Conservation (phyloP, 345 rosid genomes). For the Brassica incana region DNA sequence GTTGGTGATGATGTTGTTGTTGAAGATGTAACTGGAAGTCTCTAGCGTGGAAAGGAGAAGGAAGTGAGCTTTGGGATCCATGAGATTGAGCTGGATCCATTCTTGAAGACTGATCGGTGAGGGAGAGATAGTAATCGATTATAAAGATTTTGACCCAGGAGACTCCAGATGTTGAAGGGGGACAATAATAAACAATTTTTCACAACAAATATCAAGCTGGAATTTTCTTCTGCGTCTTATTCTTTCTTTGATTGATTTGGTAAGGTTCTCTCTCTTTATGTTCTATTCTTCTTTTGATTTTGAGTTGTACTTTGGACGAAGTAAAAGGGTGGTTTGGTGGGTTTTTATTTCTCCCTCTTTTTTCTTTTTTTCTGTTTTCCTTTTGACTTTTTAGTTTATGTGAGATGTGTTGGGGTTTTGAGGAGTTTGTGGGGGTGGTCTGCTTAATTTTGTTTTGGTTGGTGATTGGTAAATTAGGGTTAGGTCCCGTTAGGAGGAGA, state of each 20-base stretch:
- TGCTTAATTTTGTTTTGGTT: conserved; percentile 30
- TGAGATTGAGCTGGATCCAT: conserved; percentile 91
- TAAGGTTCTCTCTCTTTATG: conserved; percentile 13
- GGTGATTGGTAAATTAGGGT: conserved; percentile 29
- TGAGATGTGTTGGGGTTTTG: conserved; percentile 34
- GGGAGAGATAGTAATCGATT: conserved; percentile 15
- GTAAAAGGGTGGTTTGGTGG: conserved; percentile 40
- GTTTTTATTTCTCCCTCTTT: conserved; percentile 18
- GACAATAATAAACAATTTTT: conserved; percentile 21
- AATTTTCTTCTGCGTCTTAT: conserved; percentile 17
- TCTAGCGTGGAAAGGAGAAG: conserved; percentile 89
- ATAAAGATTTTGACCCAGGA: conserved; percentile 24
- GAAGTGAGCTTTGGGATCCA: conserved; percentile 68
- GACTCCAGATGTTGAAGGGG: conserved; percentile 3
- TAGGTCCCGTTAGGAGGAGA: conserved; percentile 1
- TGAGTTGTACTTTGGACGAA: conserved; percentile 37
- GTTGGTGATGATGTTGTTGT: conserved; percentile 35
- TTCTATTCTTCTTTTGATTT: conserved; percentile 27
- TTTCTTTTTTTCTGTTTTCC: not conserved
- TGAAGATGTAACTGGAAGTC: conserved; percentile 87
- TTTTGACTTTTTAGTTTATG: conserved; percentile 1
- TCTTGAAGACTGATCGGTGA: conserved; percentile 12
- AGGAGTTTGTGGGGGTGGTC: conserved; percentile 34
- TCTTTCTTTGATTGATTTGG: conserved; percentile 33
- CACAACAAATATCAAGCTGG: conserved; percentile 34